Conservation (phyloP, 352 stramenopile species). For the Plasmopara muralis region DNA sequence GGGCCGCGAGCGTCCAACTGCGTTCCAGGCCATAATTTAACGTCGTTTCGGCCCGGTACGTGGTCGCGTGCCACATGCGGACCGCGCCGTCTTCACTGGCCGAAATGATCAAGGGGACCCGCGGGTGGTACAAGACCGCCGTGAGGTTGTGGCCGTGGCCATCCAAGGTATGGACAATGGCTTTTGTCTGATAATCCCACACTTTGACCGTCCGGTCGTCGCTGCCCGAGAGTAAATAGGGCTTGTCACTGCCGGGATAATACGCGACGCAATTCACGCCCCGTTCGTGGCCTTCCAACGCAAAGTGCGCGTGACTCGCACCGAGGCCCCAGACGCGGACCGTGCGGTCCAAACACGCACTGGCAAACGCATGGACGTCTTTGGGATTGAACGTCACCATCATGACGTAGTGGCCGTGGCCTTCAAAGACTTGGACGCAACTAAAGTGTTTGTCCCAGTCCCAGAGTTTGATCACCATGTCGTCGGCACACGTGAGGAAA, state of each 20-base stretch:
- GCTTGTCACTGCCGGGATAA: constrained; percentile 97
- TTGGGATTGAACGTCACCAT: constrained; percentile 99
- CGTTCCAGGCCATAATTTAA: constrained; percentile 99
- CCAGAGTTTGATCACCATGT: constrained; percentile 99
- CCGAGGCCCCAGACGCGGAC: constrained; percentile 95
- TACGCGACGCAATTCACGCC: constrained; percentile 99
- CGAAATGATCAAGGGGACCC: constrained; percentile 96
- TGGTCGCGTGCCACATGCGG: constrained; percentile 90
- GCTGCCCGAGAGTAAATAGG: constrained; percentile 96
- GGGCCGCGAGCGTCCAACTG: constrained; percentile 91
- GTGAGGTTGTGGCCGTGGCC: constrained; percentile 99
- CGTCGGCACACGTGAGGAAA: constrained; percentile 94
- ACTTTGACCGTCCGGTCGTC: constrained; percentile 98
- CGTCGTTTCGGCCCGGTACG: constrained; percentile 96
- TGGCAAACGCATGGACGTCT: constrained; percentile 98
- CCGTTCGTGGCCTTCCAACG: constrained; percentile 89
- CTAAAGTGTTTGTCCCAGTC: constrained; percentile 91
- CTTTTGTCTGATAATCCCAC: constrained; percentile 99
- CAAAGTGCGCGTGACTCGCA: constrained; percentile 90
- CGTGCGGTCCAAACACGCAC: constrained; percentile 93
- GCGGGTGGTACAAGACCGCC: constrained; percentile 97
- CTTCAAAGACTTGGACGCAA: constrained; percentile 79
- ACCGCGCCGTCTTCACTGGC: constrained; percentile 96
- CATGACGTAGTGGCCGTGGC: constrained; percentile 99
- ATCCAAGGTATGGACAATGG: constrained; percentile 98